Evolutionary conservation across 2,329 filamentous ascomycete genomes (phyloP), one percentile per base, ranked within the genome.

Genomic region (Coniochaeta sp.): DNA sequence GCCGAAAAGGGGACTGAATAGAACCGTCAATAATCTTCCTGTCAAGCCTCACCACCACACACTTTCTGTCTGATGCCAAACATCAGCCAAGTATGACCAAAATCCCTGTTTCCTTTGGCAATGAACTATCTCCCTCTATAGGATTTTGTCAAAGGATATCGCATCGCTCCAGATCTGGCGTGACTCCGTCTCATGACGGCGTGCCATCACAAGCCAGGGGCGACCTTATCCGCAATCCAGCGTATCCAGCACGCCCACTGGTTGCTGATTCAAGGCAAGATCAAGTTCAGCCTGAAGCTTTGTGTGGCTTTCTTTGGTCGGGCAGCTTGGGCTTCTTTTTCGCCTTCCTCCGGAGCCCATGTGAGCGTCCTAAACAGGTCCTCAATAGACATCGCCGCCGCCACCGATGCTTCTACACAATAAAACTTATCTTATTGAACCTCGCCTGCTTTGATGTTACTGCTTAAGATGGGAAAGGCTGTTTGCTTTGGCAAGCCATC

Each of bases 1-100:
- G 34, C 64, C 65, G 34, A 63, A 65, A 61, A 34, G 50, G 62
- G 65, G 59, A 62, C 19, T 67, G 64, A 69, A 68, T 67, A 68
- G 63, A 63, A 62, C 58, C 3, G 36, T 57, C 34, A 57, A 57
- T 57, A 57, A 24, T 36, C 22, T 26, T 22, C 34, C 19, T 26
- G 26, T 57, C 36, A 38, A 30, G 36, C 54, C 30, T 8, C 54
- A 38, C 28, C 32, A 57, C 26, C 32, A 44, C 22, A 5, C 22
- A 57, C 17, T 42, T 24, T 10, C 26, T 22, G 7, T 14, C 54
- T 22, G 12, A 22, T n/a, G 30, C 54, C 54, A 56, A 56, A 38
- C 54, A 56, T n/a, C 19, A 34, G 5, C 22, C 17, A 30, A 28
- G 4, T 52, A 16, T 30, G 8, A 30, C 47, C 30, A 30, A 22